These are phyloP conservation scores for Telfairia occidentalis DNA, from an alignment of 331 rosid genomes.

Conservation along the genomic window DNA sequence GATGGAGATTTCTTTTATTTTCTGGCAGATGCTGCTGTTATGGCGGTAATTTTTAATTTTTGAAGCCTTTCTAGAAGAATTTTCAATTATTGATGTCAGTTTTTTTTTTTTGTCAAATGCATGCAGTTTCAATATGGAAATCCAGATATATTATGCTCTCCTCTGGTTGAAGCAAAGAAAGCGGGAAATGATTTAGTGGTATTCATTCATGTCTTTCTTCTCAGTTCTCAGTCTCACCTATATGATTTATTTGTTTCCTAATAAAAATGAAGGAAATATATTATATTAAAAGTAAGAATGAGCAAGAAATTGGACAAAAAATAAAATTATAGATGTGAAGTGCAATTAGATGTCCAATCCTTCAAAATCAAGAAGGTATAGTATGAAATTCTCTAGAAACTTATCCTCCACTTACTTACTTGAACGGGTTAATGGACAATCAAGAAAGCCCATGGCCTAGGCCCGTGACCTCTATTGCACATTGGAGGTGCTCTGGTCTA, in stretches of 20 bases:
- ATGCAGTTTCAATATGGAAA: slow-evolving; percentile 95
- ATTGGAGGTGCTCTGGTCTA: not conserved
- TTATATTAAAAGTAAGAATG: not conserved
- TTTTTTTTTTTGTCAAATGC: slow-evolving; percentile 11
- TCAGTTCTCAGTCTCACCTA: not conserved
- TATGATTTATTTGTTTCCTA: not conserved
- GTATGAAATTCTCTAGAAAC: too few species aligned
- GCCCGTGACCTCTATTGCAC: not conserved
- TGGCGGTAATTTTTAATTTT: slow-evolving; percentile 34
- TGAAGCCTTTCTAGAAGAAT: not conserved
- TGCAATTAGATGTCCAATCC: not conserved
- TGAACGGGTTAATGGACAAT: not conserved
- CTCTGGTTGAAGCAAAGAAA: slow-evolving; percentile 69
- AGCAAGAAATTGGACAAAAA: not conserved
- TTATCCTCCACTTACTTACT: not conserved
- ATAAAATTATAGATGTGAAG: not conserved
- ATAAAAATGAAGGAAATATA: not conserved
- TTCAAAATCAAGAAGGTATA: too few species aligned
- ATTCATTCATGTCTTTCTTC: slow-evolving; percentile 25
- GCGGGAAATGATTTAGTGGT: slow-evolving; percentile 79
- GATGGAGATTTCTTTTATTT: slow-evolving; percentile 87
- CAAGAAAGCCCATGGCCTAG: not conserved
- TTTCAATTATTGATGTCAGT: not conserved
- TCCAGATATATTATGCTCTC: slow-evolving; percentile 64
- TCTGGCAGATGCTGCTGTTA: slow-evolving; percentile 74